These are phyloP conservation scores for Glomus cerebriforme DNA, from an alignment of 192 early-diverging fungal species.

Conservation along the genomic window DNA sequence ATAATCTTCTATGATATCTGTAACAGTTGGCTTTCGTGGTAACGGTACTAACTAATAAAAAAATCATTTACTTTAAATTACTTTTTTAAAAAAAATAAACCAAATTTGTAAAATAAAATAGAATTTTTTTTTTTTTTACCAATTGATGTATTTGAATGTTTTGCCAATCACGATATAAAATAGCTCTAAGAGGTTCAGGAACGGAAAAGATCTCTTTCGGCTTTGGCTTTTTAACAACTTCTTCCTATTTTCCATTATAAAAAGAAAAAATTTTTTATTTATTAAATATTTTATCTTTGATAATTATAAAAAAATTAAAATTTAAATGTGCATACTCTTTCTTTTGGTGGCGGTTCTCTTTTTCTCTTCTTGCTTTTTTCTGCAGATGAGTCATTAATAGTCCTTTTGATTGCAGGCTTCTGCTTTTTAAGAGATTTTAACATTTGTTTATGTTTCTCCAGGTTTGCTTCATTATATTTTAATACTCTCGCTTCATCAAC, in stretches of 20 bases:
- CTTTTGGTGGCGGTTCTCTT: not conserved
- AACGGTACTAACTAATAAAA: slow-evolving; percentile 73
- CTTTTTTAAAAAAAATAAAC: not conserved
- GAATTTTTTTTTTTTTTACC: not conserved
- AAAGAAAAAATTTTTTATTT: not conserved
- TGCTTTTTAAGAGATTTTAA: slow-evolving; percentile 54
- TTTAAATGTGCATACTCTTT: not conserved
- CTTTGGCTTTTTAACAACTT: not conserved
- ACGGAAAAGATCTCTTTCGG: not conserved
- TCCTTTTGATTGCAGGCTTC: slow-evolving; percentile 52
- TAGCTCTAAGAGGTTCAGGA: slow-evolving; percentile 6
- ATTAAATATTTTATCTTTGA: not conserved
- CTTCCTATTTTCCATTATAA: not conserved
- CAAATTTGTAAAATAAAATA: not conserved
- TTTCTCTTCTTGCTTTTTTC: slow-evolving; percentile 22
- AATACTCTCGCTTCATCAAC: slow-evolving; percentile 86
- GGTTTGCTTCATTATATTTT: slow-evolving; percentile 81
- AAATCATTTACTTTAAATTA: not conserved
- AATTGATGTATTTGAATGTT: slow-evolving; percentile 12
- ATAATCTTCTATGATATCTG: slow-evolving; percentile 74
- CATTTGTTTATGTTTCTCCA: slow-evolving; percentile 78
- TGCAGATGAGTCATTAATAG: not conserved
- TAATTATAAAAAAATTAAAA: not conserved
- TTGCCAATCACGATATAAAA: not conserved
- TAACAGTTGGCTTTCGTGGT: slow-evolving; percentile 78